These are phyloP conservation scores for Saccharomyces paradoxus DNA, from an alignment of 805 yeast species.

Conservation along the genomic window DNA sequence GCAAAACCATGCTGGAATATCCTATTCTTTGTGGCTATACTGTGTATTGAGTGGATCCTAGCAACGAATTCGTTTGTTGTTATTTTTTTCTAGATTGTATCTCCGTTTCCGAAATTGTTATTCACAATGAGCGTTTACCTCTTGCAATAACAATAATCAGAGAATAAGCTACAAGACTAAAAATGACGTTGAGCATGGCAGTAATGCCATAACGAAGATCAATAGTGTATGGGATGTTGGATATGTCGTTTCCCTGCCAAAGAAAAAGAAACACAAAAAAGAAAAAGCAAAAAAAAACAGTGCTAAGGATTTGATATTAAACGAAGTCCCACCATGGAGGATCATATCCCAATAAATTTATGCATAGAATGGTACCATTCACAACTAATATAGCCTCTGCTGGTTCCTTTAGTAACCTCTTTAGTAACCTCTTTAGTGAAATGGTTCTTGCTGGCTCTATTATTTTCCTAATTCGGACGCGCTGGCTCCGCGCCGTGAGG, in stretches of 20 bases:
- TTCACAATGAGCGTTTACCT: neutral
- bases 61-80: neutral
- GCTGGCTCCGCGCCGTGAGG: neutral
- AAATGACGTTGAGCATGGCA: neutral
- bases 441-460: neutral
- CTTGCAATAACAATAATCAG: neutral
- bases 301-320: neutral
- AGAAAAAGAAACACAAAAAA: neutral
- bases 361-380: neutral
- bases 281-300: neutral
- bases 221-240: neutral
- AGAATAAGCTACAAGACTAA: neutral
- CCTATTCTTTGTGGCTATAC: neutral
- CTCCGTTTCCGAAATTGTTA: neutral
- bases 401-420: neutral
- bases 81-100: neutral
- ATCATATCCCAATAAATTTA: neutral
- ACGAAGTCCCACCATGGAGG: neutral
- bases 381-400: neutral
- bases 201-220: neutral
- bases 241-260: neutral
- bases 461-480: neutral
- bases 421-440: neutral
- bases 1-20: conserved; percentile 22
- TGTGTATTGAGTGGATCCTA: neutral